Base-by-base conservation (phyloP, 805 yeast genomes). In the Barnettozyma vustinii region DNA sequence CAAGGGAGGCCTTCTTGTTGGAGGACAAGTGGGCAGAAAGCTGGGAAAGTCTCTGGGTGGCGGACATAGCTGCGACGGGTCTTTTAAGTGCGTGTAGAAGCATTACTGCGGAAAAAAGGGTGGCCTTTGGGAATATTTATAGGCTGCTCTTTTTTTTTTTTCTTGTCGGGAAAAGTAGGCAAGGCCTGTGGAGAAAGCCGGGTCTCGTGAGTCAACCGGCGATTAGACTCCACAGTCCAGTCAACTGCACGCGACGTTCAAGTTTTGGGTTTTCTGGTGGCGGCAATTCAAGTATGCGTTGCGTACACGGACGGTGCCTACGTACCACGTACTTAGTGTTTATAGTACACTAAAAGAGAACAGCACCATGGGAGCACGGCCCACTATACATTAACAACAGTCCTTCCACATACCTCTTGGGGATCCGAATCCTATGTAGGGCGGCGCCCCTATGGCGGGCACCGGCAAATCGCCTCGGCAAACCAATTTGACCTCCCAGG, bases 1-100 rank as follows among this genome's bases (percentile, higher is more conserved):
- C 51, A 13, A 53, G 44, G n/a, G 63, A 55, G 23, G 48, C 50
- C 36, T 51, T 45, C 23, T 47, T 51, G 45, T 46, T 44, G 41
- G 53, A 46, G 21, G 60, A 30, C 20, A 59, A 30, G 45, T 59
- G 63, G 27, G 53, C 40, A 25, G 57, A 51, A 25, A 57, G 44
- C 49, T 59, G 63, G 36, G 46, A 25, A 21, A 59, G 51, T 57
- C 63, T 57, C 46, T 57, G 60, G 41, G 56, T 54, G 15, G 63
- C 56, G 33, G 47, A 37, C 42, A 37, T 37, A 9, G 15, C 32
- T 16, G 33, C 23, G 19, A 19, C 10, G 43, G 43, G 43, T 16
- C 33, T n/a, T 40, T 40, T 25, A 9, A 26, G 21, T 25, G 32
- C 6, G 7, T n/a, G 19, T 21, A n/a, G 21, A 37, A 37, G 41